Conservation (phyloP, 352 stramenopile species). For the Phytophthora sojae region DNA sequence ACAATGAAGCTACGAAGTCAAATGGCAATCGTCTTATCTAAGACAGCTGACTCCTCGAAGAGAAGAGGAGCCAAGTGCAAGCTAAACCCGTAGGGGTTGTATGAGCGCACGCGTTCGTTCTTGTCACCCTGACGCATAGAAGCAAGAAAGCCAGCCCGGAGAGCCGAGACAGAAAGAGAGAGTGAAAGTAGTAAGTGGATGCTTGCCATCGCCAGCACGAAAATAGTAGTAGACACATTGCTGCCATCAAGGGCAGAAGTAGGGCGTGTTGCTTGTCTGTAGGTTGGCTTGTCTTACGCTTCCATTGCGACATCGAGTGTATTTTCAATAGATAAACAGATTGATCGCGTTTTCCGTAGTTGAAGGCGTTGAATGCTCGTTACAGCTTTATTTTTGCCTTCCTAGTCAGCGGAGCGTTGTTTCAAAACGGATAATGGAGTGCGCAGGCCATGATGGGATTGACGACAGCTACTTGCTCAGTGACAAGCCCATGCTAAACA, state of each 20-base stretch:
- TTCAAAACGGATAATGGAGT: slow-evolving; percentile 38
- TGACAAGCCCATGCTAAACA: slow-evolving; percentile 28
- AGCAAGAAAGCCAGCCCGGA: slow-evolving; percentile 24
- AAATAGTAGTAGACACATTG: slow-evolving; percentile 13
- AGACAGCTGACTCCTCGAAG: slow-evolving; percentile 31
- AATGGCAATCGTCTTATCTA: slow-evolving; percentile 29
- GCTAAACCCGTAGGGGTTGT: slow-evolving; percentile 26
- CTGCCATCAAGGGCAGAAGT: slow-evolving; percentile 13
- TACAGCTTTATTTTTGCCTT: slow-evolving; percentile 37
- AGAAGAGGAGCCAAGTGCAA: slow-evolving; percentile 40
- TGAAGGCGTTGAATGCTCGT: slow-evolving; percentile 8
- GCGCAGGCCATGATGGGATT: slow-evolving; percentile 7
- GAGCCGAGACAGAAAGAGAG: slow-evolving; percentile 7
- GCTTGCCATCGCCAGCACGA: slow-evolving; percentile 1
- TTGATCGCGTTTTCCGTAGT: slow-evolving; percentile 3
- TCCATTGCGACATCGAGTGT: slow-evolving; percentile 13
- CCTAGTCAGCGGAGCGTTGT: slow-evolving; percentile 22
- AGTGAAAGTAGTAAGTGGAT: slow-evolving; percentile 37
- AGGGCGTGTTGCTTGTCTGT: slow-evolving; percentile 18
- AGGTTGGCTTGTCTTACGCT: slow-evolving; percentile 16
- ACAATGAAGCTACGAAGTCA: slow-evolving; percentile 50
- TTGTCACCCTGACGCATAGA: slow-evolving; percentile 30
- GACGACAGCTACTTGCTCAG: slow-evolving; percentile 16
- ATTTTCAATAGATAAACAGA: slow-evolving; percentile 36
- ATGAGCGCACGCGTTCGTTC: slow-evolving; percentile 25